phyloP scores from a whole-genome alignment of 176 grass and related monocot species.

The Dactylis glomerata region DNA sequence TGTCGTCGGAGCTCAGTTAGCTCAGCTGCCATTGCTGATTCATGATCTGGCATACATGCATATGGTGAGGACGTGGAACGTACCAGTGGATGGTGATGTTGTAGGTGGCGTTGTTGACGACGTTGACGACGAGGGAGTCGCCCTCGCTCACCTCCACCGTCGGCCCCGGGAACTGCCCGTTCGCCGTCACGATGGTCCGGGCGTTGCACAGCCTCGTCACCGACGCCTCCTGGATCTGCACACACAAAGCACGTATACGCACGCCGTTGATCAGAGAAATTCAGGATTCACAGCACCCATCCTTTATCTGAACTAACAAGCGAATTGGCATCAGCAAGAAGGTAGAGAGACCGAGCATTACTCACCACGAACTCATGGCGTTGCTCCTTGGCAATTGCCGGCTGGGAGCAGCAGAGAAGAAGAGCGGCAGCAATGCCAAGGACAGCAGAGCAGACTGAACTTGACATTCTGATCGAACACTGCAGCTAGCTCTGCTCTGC shows the following conservation, averaged over 20 bases:
- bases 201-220: conserved; percentile 81
- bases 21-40: not conserved
- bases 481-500: not conserved
- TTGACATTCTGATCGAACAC: conserved; percentile 1
- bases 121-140: conserved; percentile 51
- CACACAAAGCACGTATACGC: not conserved
- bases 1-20: not conserved
- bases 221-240: conserved; percentile 59
- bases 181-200: conserved; percentile 58
- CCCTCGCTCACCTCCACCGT: conserved; percentile 64
- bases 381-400: conserved; percentile 44
- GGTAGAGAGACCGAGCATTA: not conserved
- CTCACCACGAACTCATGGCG: conserved; percentile 75
- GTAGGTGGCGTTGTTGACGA: conserved; percentile 60
- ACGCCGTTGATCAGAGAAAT: not conserved
- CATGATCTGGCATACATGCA: not conserved
- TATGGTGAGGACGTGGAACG: not conserved
- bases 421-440: not conserved
- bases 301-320: not conserved
- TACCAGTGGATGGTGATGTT: conserved; percentile 38
- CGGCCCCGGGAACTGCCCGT: conserved; percentile 86
- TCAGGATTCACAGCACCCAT: not conserved
- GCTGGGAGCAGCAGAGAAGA: conserved; percentile 9
- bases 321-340: too few relatives aligned
- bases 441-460: not conserved